Percentiles rank a stretch among this genome's conserved stretches.
Conservation (phyloP, 768 basidiomycete genomes). For the Leucosporidium yakuticum region DNA sequence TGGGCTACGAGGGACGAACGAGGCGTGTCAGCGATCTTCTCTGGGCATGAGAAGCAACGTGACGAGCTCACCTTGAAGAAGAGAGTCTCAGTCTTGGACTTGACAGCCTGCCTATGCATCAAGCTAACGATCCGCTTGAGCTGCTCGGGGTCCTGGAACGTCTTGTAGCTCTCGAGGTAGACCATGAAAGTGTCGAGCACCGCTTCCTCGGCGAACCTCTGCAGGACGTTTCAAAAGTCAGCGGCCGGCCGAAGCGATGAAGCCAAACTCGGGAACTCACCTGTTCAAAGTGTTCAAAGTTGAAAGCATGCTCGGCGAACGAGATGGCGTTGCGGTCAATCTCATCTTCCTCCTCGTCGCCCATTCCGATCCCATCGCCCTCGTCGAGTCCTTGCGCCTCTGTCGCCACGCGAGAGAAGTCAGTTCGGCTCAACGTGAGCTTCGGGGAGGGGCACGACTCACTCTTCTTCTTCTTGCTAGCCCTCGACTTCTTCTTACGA, state of each 20-base stretch:
- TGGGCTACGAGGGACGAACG: conserved; percentile 55
- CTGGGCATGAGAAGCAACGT: conserved; percentile 19
- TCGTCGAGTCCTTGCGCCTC: conserved; percentile 21
- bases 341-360: conserved; percentile 59
- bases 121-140: conserved; percentile 85
- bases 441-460: neutral
- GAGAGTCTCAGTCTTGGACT: conserved; percentile 83
- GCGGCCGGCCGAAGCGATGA: conserved; percentile 5
- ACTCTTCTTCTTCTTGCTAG: conserved; percentile 49
- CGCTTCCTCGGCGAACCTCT: conserved; percentile 87
- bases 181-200: conserved; percentile 75
- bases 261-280: conserved; percentile 48
- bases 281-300: conserved; percentile 83
- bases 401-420: neutral
- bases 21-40: conserved; percentile 7
- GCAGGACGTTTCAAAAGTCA: conserved; percentile 1
- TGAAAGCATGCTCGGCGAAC: conserved; percentile 74
- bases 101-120: conserved; percentile 84
- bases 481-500: conserved; percentile 55
- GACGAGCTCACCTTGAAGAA: conserved; percentile 75
- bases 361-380: conserved; percentile 61
- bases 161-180: conserved; percentile 76
- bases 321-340: conserved; percentile 55
- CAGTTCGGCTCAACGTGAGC: neutral
- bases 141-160: conserved; percentile 66